These are phyloP conservation scores for Ophiorrhiza pumila DNA, from an alignment of 257 asterid species.

Conservation along the genomic window DNA sequence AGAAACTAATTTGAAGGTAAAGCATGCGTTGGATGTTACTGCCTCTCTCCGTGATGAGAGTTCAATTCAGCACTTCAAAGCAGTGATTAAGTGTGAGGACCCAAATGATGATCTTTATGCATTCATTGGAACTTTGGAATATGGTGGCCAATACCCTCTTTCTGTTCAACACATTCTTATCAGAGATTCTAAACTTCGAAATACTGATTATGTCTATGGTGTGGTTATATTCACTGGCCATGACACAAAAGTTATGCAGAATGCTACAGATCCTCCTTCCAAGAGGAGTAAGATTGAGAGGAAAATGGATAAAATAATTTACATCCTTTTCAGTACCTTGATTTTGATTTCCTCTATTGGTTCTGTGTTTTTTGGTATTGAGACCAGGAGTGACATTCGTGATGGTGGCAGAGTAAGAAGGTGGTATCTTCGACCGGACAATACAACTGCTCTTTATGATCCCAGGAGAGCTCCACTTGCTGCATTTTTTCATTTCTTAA, in stretches of 20 bases:
- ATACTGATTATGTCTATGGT: constrained; percentile 76
- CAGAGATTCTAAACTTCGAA: constrained; percentile 81
- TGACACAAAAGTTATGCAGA: constrained; percentile 95
- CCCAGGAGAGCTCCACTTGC: constrained; percentile 56
- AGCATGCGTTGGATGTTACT: constrained; percentile 76
- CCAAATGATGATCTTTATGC: constrained; percentile 94
- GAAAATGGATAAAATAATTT: constrained; percentile 84
- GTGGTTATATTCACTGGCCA: constrained; percentile 85
- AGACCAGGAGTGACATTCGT: constrained; percentile 48
- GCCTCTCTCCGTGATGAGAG: constrained; percentile 49
- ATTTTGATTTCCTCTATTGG: constrained; percentile 64
- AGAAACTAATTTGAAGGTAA: constrained; percentile 91
- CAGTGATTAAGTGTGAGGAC: constrained; percentile 81
- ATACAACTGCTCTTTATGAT: constrained; percentile 47
- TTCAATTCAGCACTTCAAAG: constrained; percentile 56
- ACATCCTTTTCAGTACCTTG: constrained; percentile 66
- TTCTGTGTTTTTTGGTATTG: constrained; percentile 80
- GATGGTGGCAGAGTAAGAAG: constrained; percentile 49
- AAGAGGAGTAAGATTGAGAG: constrained; percentile 90
- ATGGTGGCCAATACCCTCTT: constrained; percentile 56
- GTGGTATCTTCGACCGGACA: constrained; percentile 91
- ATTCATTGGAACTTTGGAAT: constrained; percentile 66
- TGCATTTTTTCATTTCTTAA: constrained; percentile 82
- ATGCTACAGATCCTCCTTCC: constrained; percentile 90
- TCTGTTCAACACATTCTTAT: constrained; percentile 78